A percentile compares a stretch with the other conserved stretches of the same genome.
These are phyloP conservation scores for Herpetomonas samuelpessoai DNA, from an alignment of 208 protist species.

Conservation along the genomic window DNA sequence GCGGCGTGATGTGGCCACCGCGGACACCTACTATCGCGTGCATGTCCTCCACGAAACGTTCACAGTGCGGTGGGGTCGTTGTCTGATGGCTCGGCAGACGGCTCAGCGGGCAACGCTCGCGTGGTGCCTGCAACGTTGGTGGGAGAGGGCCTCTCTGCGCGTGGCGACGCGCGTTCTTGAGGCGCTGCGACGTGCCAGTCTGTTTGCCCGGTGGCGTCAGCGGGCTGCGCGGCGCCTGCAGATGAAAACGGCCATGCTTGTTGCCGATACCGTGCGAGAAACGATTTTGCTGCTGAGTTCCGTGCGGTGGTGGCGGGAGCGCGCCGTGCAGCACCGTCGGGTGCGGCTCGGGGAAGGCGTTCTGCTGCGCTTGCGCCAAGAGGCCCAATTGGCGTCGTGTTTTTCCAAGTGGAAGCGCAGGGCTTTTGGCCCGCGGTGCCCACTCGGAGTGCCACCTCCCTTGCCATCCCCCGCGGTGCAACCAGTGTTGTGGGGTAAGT, in stretches of 20 bases:
- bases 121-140: slow-evolving; percentile 13
- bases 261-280: slow-evolving; percentile 72
- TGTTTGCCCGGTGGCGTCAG: slow-evolving; percentile 9
- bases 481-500: too few relatives aligned
- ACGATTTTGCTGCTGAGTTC: slow-evolving; percentile 57
- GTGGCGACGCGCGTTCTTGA: slow-evolving; percentile 4
- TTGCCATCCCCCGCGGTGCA: too few relatives aligned
- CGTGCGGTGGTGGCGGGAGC: slow-evolving; percentile 54
- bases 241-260: slow-evolving; percentile 16
- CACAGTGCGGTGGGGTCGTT: neutral
- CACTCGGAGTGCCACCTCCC: neutral
- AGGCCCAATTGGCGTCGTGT: slow-evolving; percentile 31
- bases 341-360: slow-evolving; percentile 34
- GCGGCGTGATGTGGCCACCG: neutral
- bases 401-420: slow-evolving; percentile 41
- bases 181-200: neutral
- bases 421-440: slow-evolving; percentile 22
- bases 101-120: too few relatives aligned
- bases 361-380: slow-evolving; percentile 42
- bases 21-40: neutral
- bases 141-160: slow-evolving; percentile 2
- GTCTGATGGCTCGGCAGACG: neutral
- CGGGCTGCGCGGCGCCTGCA: slow-evolving; percentile 4
- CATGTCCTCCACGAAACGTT: neutral
- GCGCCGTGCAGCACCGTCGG: slow-evolving; percentile 25